A percentile compares a stretch with the other conserved stretches of the same genome.
phyloP scores from a whole-genome alignment of 495 filamentous ascomycete genomes.

The Annulohypoxylon stygium region DNA sequence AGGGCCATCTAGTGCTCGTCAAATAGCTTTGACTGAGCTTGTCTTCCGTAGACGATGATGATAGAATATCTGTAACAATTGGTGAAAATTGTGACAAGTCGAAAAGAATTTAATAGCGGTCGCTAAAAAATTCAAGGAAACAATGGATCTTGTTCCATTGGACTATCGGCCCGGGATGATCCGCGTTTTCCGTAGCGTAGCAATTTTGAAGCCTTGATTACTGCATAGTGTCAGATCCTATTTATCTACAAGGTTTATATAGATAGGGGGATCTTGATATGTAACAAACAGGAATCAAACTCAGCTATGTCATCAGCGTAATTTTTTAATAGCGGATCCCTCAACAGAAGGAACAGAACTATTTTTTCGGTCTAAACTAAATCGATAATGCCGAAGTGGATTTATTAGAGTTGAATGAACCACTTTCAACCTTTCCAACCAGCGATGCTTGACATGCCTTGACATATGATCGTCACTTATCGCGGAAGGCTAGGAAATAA shows the following conservation, averaged over 20 bases:
- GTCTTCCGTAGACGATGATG: conserved; percentile 13
- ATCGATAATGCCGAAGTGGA: conserved; percentile 11
- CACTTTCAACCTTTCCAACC: background rate
- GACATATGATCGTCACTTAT: conserved; percentile 39
- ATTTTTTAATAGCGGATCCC: conserved; percentile 25
- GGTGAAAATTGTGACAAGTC: conserved; percentile 18
- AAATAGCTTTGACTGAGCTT: conserved; percentile 3
- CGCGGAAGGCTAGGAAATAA: conserved; percentile 41
- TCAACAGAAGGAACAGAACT: background rate
- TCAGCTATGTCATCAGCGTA: background rate
- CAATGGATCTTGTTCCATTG: conserved; percentile 29
- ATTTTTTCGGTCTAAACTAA: background rate
- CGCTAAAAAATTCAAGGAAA: conserved; percentile 21
- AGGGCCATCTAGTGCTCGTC: conserved; percentile 12
- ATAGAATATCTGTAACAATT: background rate
- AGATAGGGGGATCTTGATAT: background rate
- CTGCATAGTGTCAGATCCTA: background rate
- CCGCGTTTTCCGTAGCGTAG: conserved; percentile 2
- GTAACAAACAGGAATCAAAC: background rate
- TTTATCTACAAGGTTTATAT: background rate
- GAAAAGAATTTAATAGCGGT: conserved; percentile 18
- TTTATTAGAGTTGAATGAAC: background rate
- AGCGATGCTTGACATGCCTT: conserved; percentile 14
- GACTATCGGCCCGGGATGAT: conserved; percentile 37
- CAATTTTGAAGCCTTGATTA: background rate